These are phyloP conservation scores for Mallotus repandus DNA, from an alignment of 441 rosid species.

Conservation along the genomic window DNA sequence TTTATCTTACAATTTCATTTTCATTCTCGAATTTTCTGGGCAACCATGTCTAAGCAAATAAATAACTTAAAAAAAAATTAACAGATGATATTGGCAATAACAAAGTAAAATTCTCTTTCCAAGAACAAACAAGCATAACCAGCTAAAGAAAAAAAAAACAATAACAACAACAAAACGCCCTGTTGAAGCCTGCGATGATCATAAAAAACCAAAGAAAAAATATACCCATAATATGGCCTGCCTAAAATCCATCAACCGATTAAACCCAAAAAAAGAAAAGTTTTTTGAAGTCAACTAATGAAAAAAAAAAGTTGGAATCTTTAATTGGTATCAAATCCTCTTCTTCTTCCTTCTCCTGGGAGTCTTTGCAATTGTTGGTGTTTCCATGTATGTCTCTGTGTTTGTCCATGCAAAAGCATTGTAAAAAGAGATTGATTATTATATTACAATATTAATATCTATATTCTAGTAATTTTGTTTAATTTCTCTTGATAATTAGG, in stretches of 20 bases:
- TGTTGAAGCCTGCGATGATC: conserved; percentile 28
- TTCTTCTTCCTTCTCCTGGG: conserved; percentile 35
- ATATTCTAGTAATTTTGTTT: too few relatives aligned
- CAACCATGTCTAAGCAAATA: conserved; percentile 25
- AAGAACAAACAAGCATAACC: conserved; percentile 12
- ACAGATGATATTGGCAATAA: conserved; percentile 9
- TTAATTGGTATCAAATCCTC: conserved; percentile 15
- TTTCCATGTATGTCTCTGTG: conserved; percentile 22
- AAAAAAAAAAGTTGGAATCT: conserved; percentile 16
- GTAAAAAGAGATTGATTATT: neutral
- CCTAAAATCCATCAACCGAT: conserved; percentile 17
- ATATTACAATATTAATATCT: too few relatives aligned
- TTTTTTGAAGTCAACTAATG: neutral
- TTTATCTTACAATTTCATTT: neutral
- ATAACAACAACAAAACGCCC: conserved; percentile 18
- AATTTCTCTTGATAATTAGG: too few relatives aligned
- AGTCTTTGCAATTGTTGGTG: conserved; percentile 23
- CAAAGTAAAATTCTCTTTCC: conserved; percentile 14
- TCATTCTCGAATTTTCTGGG: conserved; percentile 21
- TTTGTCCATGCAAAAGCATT: neutral
- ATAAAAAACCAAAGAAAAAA: conserved; percentile 1
- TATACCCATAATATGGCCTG: conserved; percentile 16
- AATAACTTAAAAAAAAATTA: conserved; percentile 10
- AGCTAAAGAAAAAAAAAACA: neutral
- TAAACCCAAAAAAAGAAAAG: conserved; percentile 19